Evolutionary conservation across 2,329 filamentous ascomycete genomes (phyloP).

Genomic region (Fusarium domesticum): DNA sequence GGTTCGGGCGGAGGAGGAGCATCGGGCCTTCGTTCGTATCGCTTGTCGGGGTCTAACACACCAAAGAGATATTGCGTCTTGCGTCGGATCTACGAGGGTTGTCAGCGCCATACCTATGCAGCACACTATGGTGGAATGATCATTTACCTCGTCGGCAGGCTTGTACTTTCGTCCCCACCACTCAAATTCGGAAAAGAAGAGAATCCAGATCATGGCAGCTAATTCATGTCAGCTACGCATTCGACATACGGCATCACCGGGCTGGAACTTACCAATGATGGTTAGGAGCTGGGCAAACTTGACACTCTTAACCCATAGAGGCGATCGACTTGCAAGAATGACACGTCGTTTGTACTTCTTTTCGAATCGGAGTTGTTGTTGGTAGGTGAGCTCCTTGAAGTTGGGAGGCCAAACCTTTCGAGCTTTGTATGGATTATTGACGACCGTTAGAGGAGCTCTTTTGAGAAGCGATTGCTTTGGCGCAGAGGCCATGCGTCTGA

Average conservation of each 20-base stretch:
- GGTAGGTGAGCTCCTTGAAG: constrained; percentile 64
- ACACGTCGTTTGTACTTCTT: constrained; percentile 72
- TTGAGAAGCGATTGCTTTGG: constrained; percentile 30
- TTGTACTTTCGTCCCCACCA: constrained; percentile 44
- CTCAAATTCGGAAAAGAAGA: constrained; percentile 44
- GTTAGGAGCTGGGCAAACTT: constrained; percentile 62
- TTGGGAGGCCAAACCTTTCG: constrained; percentile 78
- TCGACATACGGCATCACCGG: background rate
- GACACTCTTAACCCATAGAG: constrained; percentile 62
- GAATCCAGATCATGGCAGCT: constrained; percentile 39
- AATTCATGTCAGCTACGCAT: constrained; percentile 9
- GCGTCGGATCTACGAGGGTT: constrained; percentile 32
- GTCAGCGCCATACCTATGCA: constrained; percentile 7
- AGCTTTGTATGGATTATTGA: constrained; percentile 58
- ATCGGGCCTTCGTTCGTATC: constrained; percentile 41
- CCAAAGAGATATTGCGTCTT: constrained; percentile 41
- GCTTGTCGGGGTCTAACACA: constrained; percentile 40
- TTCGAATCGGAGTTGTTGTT: constrained; percentile 76
- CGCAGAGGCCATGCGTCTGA: constrained; percentile 35
- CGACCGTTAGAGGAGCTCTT: constrained; percentile 34
- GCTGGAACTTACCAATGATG: constrained; percentile 47
- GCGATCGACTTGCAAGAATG: constrained; percentile 58
- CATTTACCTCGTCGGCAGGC: constrained; percentile 40
- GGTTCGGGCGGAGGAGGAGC: constrained; percentile 33
- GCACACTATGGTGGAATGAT: background rate